Percentiles rank a stretch among this genome's conserved stretches.
phyloP scores from a whole-genome alignment of 2,329 filamentous ascomycete species.

The Botrytis pseudocinerea region DNA sequence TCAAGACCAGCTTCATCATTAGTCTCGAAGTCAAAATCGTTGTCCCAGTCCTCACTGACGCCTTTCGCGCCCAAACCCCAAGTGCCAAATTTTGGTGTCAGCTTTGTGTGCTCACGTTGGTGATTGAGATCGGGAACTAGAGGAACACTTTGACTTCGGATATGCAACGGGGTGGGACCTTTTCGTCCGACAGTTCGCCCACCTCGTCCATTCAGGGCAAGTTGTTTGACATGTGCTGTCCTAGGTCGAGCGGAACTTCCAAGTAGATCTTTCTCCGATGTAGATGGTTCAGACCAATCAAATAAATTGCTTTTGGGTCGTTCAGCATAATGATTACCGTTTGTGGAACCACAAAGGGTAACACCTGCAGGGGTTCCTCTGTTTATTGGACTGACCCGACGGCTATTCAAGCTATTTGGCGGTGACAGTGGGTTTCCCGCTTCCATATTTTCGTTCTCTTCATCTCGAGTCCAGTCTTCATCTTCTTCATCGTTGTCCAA shows the following conservation, averaged over 20 bases:
- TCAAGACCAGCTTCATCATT: slow-evolving; percentile 43
- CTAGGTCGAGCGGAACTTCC: slow-evolving; percentile 65
- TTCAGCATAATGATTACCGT: slow-evolving; percentile 45
- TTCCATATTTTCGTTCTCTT: slow-evolving; percentile 53
- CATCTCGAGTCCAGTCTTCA: slow-evolving; percentile 60
- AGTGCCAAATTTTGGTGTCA: slow-evolving; percentile 73
- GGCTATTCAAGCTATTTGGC: slow-evolving; percentile 54
- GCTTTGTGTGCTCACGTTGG: slow-evolving; percentile 53
- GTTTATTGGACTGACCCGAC: slow-evolving; percentile 54
- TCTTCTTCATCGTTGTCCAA: slow-evolving; percentile 59
- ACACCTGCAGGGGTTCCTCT: slow-evolving; percentile 56
- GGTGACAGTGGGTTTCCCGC: slow-evolving; percentile 59
- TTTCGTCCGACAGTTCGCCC: slow-evolving; percentile 68
- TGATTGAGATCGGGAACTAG: slow-evolving; percentile 62
- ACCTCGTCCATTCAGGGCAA: slow-evolving; percentile 63
- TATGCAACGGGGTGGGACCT: slow-evolving; percentile 64
- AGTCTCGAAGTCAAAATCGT: slow-evolving; percentile 74
- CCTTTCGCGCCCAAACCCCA: slow-evolving; percentile 80
- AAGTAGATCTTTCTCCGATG: slow-evolving; percentile 61
- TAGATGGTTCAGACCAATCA: slow-evolving; percentile 71
- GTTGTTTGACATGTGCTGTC: slow-evolving; percentile 76
- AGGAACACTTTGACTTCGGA: slow-evolving; percentile 80
- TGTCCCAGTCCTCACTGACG: slow-evolving; percentile 84
- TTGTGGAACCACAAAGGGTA: slow-evolving; percentile 49
- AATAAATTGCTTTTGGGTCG: slow-evolving; percentile 69